These are phyloP conservation scores for Aureobasidium sp. DNA, from an alignment of 2,329 filamentous ascomycete genomes.

Conservation along the genomic window DNA sequence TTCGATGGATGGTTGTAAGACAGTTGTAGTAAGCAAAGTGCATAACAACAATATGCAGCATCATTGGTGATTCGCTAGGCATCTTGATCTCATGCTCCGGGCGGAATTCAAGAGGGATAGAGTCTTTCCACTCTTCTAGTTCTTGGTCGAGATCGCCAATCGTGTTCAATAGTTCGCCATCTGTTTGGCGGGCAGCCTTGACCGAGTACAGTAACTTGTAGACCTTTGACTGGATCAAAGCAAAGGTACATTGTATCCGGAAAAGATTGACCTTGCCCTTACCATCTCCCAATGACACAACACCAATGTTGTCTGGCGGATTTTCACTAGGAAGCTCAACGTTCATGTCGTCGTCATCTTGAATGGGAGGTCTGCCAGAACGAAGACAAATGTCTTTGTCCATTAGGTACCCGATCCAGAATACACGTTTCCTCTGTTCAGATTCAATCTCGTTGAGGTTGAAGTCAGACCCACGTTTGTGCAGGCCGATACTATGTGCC, in stretches of 20 bases:
- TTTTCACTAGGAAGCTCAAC: conserved; percentile 89
- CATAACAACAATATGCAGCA: conserved; percentile 85
- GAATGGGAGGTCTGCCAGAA: conserved; percentile 62
- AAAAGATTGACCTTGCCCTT: conserved; percentile 94
- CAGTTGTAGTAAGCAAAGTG: conserved; percentile 99
- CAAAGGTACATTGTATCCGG: conserved; percentile 82
- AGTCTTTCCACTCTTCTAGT: conserved; percentile 93
- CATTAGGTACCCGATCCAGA: conserved; percentile 68
- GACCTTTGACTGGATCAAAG: conserved; percentile 85
- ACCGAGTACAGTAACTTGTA: conserved; percentile 92
- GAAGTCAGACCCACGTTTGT: conserved; percentile 88
- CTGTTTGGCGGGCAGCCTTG: conserved; percentile 81
- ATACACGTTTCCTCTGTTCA: conserved; percentile 75
- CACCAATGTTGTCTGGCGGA: conserved; percentile 85
- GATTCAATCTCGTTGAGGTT: conserved; percentile 89
- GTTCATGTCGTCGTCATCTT: conserved; percentile 83
- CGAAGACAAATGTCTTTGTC: conserved; percentile 67
- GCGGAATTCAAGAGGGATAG: conserved; percentile 90
- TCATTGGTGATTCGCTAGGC: conserved; percentile 82
- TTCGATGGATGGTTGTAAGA: conserved; percentile 92
- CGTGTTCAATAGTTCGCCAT: conserved; percentile 86
- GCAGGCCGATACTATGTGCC: conserved; percentile 88
- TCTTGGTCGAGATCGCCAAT: conserved; percentile 82
- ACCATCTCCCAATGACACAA: conserved; percentile 81
- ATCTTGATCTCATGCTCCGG: conserved; percentile 88